Evolutionary conservation across 202 grass and related monocot genomes (phyloP).

Genomic region (Zizania palustris): DNA sequence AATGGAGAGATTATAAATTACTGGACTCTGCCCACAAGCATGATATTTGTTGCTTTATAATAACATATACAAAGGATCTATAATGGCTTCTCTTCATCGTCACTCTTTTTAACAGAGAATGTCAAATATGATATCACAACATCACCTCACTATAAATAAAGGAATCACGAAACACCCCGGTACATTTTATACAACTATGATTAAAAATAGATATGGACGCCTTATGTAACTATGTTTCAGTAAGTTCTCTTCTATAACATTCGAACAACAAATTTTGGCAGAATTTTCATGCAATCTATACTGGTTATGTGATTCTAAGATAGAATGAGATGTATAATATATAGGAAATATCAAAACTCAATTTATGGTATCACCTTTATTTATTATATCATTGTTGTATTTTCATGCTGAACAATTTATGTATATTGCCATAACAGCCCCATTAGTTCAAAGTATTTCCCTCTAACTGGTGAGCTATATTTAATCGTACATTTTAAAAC

Average conservation of each 20-base stretch:
- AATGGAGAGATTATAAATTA: conserved; percentile 32
- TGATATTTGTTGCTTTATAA: conserved; percentile 16
- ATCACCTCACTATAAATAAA: neutral
- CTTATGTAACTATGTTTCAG: neutral
- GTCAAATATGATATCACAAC: neutral
- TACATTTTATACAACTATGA: neutral
- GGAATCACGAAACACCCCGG: neutral
- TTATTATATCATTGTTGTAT: neutral
- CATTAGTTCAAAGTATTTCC: conserved; percentile 18
- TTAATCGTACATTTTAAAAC: neutral
- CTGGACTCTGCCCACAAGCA: neutral
- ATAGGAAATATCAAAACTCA: neutral
- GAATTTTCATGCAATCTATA: neutral
- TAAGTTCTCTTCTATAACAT: neutral
- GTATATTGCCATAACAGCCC: conserved; percentile 11
- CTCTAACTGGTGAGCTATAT: neutral
- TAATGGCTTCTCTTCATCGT: conserved; percentile 4
- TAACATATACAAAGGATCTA: neutral
- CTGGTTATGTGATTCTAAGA: conserved; percentile 4
- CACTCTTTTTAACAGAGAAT: neutral
- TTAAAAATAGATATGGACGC: neutral
- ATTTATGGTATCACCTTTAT: neutral
- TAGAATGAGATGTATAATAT: neutral
- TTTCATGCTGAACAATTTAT: conserved; percentile 9
- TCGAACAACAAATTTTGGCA: neutral